These are phyloP conservation scores for Sequoiadendron giganteum DNA, from an alignment of 75 land plant species.

Conservation along the genomic window DNA sequence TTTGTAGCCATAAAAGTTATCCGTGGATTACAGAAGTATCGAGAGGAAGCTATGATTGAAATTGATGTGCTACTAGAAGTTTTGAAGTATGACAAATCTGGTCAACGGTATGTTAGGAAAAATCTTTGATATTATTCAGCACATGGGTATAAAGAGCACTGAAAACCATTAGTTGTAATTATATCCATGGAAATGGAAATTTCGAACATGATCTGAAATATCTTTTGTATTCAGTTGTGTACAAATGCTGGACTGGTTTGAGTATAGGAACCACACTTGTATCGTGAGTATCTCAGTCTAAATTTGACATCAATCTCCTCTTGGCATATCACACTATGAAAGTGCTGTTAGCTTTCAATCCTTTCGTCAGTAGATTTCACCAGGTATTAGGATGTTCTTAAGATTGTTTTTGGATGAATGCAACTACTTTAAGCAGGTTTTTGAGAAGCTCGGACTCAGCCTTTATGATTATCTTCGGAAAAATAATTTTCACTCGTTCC, in stretches of 20 bases:
- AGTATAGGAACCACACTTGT: slow-evolving; percentile 37
- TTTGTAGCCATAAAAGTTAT: slow-evolving; percentile 84
- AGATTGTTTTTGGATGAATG: slow-evolving; percentile 7
- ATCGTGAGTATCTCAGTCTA: slow-evolving; percentile 22
- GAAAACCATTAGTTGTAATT: background rate
- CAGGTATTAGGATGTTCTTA: no score
- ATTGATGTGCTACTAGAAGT: slow-evolving; percentile 74
- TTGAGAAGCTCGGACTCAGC: slow-evolving; percentile 98
- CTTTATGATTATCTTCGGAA: slow-evolving; percentile 76
- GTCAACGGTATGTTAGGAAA: slow-evolving; percentile 45
- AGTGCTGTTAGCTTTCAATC: no score
- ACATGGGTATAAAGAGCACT: background rate
- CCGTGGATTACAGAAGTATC: slow-evolving; percentile 74
- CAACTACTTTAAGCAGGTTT: slow-evolving; percentile 12
- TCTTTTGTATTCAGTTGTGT: slow-evolving; percentile 21
- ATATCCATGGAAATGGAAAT: background rate
- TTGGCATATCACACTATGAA: no score
- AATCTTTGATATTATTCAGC: background rate
- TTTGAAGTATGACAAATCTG: slow-evolving; percentile 60
- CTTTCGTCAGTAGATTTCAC: no score
- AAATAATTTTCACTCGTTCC: slow-evolving; percentile 75
- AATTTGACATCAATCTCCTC: slow-evolving; percentile 17
- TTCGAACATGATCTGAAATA: background rate
- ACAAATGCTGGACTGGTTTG: slow-evolving; percentile 44
- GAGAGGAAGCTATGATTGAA: slow-evolving; percentile 89